These are phyloP conservation scores for Antrodiella citrinella DNA, from an alignment of 768 basidiomycete species.

Conservation along the genomic window DNA sequence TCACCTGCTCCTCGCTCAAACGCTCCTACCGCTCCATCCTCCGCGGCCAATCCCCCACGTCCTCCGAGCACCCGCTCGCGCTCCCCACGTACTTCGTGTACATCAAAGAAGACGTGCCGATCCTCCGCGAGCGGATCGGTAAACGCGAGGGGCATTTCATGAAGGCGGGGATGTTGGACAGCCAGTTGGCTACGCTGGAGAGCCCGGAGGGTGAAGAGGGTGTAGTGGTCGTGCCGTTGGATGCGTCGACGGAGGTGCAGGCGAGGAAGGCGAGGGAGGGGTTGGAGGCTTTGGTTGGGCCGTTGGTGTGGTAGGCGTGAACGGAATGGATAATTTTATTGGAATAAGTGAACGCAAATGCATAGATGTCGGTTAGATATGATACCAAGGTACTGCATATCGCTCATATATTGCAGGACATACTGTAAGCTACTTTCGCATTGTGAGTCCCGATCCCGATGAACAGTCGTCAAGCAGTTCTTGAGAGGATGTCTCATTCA, in stretches of 20 bases:
- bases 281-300: constrained; percentile 23
- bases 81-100: constrained; percentile 76
- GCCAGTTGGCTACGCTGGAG: constrained; percentile 68
- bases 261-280: constrained; percentile 35
- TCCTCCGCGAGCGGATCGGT: constrained; percentile 57
- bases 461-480: no score
- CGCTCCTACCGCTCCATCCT: constrained; percentile 74
- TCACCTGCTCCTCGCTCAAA: constrained; percentile 84
- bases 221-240: constrained; percentile 54
- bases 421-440: no score
- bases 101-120: constrained; percentile 49
- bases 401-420: no score
- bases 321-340: no score
- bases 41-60: constrained; percentile 40
- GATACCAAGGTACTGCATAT: no score
- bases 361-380: no score
- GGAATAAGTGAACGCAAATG: no score
- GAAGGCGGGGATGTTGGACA: constrained; percentile 75
- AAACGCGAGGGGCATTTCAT: constrained; percentile 71
- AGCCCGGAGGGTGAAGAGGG: constrained; percentile 58
- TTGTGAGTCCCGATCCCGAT: no score
- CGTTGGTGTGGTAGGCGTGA: not conserved
- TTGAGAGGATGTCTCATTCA: no score
- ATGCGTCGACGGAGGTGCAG: constrained; percentile 49
- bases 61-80: constrained; percentile 11